These are phyloP conservation scores for Seminavis robusta DNA, from an alignment of 108 stramenopile genomes.

Conservation along the genomic window DNA sequence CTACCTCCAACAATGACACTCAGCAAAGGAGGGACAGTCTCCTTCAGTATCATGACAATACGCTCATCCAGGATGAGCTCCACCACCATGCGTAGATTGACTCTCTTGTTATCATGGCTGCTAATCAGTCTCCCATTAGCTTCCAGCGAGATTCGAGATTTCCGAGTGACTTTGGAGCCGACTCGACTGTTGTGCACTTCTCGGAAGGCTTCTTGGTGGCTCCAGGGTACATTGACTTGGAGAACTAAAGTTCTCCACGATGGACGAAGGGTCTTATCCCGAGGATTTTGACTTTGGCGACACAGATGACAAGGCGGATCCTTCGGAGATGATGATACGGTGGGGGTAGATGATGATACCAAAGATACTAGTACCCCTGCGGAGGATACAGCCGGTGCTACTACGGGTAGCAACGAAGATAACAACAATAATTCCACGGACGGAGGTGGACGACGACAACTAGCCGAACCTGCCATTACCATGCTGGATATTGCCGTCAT, in stretches of 20 bases:
- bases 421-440: conserved; percentile 7
- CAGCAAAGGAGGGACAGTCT: no score
- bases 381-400: conserved; percentile 21
- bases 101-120: no score
- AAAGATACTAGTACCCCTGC: background rate
- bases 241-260: no score
- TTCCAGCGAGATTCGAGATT: conserved; percentile 28
- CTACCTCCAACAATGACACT: no score
- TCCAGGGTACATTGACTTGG: conserved; percentile 78
- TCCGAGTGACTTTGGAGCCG: conserved; percentile 29
- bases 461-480: conserved; percentile 1
- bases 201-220: conserved; percentile 69
- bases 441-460: conserved; percentile 3
- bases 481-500: conserved; percentile 32
- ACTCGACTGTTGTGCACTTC: conserved; percentile 55
- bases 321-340: conserved; percentile 11
- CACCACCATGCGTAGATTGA: no score
- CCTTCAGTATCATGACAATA: no score
- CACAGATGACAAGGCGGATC: conserved; percentile 3
- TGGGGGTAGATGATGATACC: conserved; percentile 14
- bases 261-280: conserved; percentile 33
- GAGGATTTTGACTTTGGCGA: conserved; percentile 9
- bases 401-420: conserved; percentile 26
- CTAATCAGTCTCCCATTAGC: conserved; percentile 1
- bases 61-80: no score